Base-by-base conservation (phyloP, 805 yeast species). In the Metschnikowia proteae region DNA sequence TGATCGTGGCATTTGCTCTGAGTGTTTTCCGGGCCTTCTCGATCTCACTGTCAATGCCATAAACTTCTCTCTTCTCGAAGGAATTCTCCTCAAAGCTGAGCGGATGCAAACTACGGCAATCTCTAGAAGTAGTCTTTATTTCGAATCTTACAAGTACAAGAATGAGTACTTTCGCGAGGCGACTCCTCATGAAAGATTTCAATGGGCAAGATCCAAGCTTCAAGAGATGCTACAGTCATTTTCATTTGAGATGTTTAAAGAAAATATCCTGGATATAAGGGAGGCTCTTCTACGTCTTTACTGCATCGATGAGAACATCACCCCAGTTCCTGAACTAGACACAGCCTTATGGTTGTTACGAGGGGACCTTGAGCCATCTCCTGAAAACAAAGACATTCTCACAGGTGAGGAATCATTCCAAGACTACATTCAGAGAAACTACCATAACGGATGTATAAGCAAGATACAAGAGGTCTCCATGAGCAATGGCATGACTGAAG, bases 111-210 rank as follows among this genome's bases (percentile, higher is more conserved):
- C 36, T 25, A 25, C 22, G 29, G 43, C 36, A 6, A n/a, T 40
- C 23, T 40, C 25, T 5, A 40, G 30, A 11, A 40, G 26, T 13
- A 40, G 30, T 5, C 29, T n/a, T 8, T 29, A 30, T 23, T 40
- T 40, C 25, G 23, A 40, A 5, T 23, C 43, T 8, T 40, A 40
- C 36, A 40, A 40, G 28, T 40, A 40, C 43, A 40, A 40, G 25
- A 31, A 8, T 6, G 43, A 40, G 9, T 40, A 40, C 23, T 31
- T 30, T n/a, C 35, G 43, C 23, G 35, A 30, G 11, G 5, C 35
- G 6, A 31, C 10, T 23, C 32, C 43, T 30, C 35, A 32, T 32
- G 43, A 25, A n/a, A 40, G 43, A 31, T 40, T 40, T 8, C 35
- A 40, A 32, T 40, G 27, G 43, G 36, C 43, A 7, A 23, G 36